A percentile compares a stretch with the other conserved stretches of the same genome.
These are phyloP conservation scores for Solanum hybrid DNA, from an alignment of 305 asterid genomes.

Conservation along the genomic window DNA sequence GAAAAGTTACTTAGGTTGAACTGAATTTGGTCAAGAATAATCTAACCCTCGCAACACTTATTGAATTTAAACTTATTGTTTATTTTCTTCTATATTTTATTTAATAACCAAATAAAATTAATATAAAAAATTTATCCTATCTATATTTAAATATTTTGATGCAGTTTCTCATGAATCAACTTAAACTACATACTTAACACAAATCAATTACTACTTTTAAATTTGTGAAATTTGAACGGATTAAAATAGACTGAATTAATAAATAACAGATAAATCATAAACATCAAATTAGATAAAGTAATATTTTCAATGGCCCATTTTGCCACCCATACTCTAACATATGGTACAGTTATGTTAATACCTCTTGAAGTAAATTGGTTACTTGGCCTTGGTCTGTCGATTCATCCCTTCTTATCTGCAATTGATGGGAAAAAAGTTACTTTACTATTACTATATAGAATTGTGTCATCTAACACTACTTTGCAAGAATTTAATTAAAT, in stretches of 20 bases:
- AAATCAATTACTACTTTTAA: background rate
- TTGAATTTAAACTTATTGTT: background rate
- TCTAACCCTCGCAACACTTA: background rate
- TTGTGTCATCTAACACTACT: background rate
- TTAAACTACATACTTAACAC: too few relatives aligned
- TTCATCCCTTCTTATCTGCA: background rate
- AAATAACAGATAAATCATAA: background rate
- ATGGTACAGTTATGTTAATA: background rate
- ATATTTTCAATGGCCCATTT: background rate
- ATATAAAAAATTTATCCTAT: background rate
- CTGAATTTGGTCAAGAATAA: background rate
- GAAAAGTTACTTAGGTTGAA: background rate
- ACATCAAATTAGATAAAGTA: background rate
- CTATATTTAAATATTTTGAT: background rate
- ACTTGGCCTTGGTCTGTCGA: background rate
- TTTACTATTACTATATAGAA: background rate
- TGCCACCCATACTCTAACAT: background rate
- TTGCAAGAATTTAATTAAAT: background rate
- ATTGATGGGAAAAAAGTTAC: background rate
- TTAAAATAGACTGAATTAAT: background rate
- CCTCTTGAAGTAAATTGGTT: background rate
- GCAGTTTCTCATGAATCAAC: background rate
- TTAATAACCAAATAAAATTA: background rate
- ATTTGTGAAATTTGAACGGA: rapidly evolving
- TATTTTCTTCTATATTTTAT: background rate